Base-by-base conservation (phyloP, 2,329 filamentous ascomycete genomes). In the Monilinia fructigena region DNA sequence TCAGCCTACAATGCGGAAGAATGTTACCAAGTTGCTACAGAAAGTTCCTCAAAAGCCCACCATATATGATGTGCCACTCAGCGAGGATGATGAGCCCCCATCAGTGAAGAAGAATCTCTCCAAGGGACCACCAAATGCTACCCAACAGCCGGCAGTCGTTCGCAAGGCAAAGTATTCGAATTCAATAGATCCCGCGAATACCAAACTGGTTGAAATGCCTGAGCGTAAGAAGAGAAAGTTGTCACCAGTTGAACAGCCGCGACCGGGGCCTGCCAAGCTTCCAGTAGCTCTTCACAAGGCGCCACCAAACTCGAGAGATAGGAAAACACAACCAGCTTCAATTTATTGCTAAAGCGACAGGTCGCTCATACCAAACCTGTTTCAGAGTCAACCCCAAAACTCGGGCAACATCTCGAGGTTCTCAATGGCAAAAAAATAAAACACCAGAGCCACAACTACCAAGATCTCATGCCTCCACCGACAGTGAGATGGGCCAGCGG, bases 181-280 rank as follows among this genome's bases (percentile, higher is more conserved):
- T n/a, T 42, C 23, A 28, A 54, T 47, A 60, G 55, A 35, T 18
- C 7, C 31, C 26, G 20, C 14, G 18, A 42, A 26, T 26, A 23
- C 14, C 14, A 42, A 52, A 35, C 26, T 26, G 38, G 67, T 63
- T 12, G 68, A 67, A 28, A 50, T 45, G 16, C 66, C 63, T 45
- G 72, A 69, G n/a, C 70, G 68, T 47, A 75, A 75, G 60, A 72
- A 70, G 31, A 63, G 70, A 28, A 75, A 74, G 52, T 52, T 76
- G 12, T 75, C 73, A 18, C 72, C 72, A 42, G 50, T 58, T 18
- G 65, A 55, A 16, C 65, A 26, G 35, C 40, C 42, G 16, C 54
- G 54, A 38, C 64, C 52, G 47, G 68, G 67, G 31, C 38, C 47
- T 31, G 58, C 66, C 52, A 45, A 35, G 11, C 45, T 64, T 26